Percentiles rank a stretch among this genome's conserved stretches.
These are phyloP conservation scores for Trichomonas vaginalis DNA, from an alignment of 208 protist species.

Conservation along the genomic window DNA sequence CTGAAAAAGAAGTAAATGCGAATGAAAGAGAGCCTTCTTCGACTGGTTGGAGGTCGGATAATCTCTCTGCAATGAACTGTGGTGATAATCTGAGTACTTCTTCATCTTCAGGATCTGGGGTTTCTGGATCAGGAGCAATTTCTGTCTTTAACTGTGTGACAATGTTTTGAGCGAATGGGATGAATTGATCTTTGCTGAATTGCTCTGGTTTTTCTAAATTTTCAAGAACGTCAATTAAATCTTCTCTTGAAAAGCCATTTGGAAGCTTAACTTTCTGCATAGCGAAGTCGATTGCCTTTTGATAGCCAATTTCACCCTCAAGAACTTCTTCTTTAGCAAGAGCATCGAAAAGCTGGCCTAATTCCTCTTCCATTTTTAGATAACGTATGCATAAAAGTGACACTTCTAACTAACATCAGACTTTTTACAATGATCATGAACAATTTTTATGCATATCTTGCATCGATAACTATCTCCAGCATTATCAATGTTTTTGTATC, in stretches of 20 bases:
- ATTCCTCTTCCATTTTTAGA: background rate
- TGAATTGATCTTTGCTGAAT: background rate
- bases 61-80: background rate
- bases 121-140: background rate
- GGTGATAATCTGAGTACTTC: background rate
- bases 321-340: background rate
- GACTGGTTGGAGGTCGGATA: background rate
- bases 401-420: no score
- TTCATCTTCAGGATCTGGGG: background rate
- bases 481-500: no score
- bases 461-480: no score
- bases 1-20: background rate
- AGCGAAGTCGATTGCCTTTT: background rate
- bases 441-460: no score
- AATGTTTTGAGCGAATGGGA: background rate
- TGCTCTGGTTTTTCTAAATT: background rate
- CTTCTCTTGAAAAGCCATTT: background rate
- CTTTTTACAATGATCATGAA: no score
- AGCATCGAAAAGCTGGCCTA: background rate
- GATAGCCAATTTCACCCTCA: background rate
- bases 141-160: background rate
- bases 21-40: background rate
- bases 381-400: background rate
- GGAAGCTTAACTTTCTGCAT: background rate
- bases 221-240: background rate